These are phyloP conservation scores for Phyllosticta citrichinensis DNA, from an alignment of 2,329 filamentous ascomycete species.

Conservation along the genomic window DNA sequence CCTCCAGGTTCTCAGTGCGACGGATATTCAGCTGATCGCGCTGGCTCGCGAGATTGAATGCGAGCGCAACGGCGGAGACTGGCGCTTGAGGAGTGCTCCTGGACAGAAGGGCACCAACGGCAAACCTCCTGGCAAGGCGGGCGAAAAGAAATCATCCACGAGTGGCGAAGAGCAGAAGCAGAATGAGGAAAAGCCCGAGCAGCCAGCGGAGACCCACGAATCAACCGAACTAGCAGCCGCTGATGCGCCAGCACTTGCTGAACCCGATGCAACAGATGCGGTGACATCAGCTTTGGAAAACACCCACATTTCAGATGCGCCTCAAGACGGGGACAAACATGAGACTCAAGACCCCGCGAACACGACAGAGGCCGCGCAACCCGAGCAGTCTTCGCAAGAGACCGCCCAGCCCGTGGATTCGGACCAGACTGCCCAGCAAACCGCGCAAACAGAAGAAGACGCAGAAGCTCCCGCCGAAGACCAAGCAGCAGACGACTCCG, in stretches of 20 bases:
- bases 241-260: not conserved
- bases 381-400: not conserved
- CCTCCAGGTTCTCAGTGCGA: constrained; percentile 72
- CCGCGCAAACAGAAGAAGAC: not conserved
- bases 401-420: not conserved
- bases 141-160: constrained; percentile 21
- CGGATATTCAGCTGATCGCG: constrained; percentile 82
- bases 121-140: constrained; percentile 39
- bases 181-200: constrained; percentile 6
- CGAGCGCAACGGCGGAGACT: constrained; percentile 81
- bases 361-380: not conserved
- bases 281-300: constrained; percentile 1
- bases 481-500: constrained; percentile 22
- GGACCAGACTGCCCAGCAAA: not conserved
- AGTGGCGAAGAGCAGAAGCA: constrained; percentile 14
- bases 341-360: not conserved
- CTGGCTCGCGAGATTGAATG: constrained; percentile 91
- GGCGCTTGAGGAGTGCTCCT: constrained; percentile 68
- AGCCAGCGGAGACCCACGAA: not conserved
- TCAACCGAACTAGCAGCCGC: not conserved
- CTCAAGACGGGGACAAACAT: not conserved
- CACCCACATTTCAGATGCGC: not conserved
- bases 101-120: constrained; percentile 72
- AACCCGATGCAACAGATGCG: not conserved
- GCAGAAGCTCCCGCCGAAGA: not conserved